Evolutionary conservation across 257 asterid species (phyloP), one percentile per base, ranked within the genome.

Genomic region (Capsicum chinense): DNA sequence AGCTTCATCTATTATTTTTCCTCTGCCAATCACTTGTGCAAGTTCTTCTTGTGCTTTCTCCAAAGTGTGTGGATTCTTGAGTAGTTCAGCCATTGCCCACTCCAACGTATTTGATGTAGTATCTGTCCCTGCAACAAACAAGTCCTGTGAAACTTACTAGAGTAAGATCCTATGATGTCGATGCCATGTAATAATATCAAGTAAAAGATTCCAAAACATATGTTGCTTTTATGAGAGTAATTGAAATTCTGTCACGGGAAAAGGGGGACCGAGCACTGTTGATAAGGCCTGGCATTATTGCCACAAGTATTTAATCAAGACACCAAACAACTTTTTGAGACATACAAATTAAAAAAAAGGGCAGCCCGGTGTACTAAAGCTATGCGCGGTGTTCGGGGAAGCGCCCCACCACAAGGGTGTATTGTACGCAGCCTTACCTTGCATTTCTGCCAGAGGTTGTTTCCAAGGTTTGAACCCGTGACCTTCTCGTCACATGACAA

Each of bases 1-100:
- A 70, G 56, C 9, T 70, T 70, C 79, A 70, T 70, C 1, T 70
- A 70, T 44, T 44, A 42, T 33, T 70, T 70, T 70, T 56, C 35
- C 56, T 70, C 79, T 70, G 33, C 79, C 79, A 70, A 16, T 42
- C 9, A 17, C 35, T 13, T 68, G 52, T 68, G 52, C 76, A 35
- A 68, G 52, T 68, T 68, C 33, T 17, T 42, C 8, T 70, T 70
- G 56, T 44, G 13, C 35, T 70, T 42, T 68, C 54, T 68, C 54
- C 11, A 68, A 68, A 39, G 12, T 15, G 16, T 39, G 78, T 68
- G 54, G 78, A 68, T 68, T 68, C 54, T 68, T 68, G 3, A 68
- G 26, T 33, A 39, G 78, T 39, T 68, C 78, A 6, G 14, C 54
- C 78, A 37, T 37, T 39, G 54, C 13, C 78, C 78, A 15, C 4